Evolutionary conservation across 2,329 filamentous ascomycete species (phyloP), one percentile per base, ranked within the genome.

Genomic region (Blastomyces parvus): DNA sequence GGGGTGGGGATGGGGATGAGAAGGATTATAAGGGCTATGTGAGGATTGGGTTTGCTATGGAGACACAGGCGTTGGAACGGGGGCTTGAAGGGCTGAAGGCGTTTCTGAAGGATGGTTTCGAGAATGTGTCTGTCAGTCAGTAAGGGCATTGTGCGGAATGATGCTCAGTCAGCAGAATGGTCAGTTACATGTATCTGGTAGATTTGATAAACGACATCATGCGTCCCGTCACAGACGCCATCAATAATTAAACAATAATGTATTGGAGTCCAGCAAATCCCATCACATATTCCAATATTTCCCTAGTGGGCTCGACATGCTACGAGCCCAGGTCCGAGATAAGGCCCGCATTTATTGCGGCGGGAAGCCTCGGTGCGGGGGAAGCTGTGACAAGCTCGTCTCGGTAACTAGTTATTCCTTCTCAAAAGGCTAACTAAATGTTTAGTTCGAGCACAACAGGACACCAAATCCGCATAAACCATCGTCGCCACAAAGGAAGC

Each of bases 1-100:
- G 53, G 53, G 33, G 13, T 3, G 33, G 33, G 30, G 19, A 38
- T 73, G 91, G 90, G 0, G 74, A 79, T 3, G 50, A 40, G 17
- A 38, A 22, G 48, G 86, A 90, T 56, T 92, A 89, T 70, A 80
- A 82, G 67, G 90, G 90, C 2, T 92, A 85, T 74, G 86, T 95
- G 27, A 81, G 91, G 64, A 82, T 95, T 66, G 90, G 90, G 0
- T 94, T 88, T 74, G 89, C 87, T 0, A 87, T 85, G 69, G 82
- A 87, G 68, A 91, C 88, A 0, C 81, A 85, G 17, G 81, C 89
- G n/a, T 70, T 95, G 61, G 79, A 83, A 69, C 81, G 86, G 66
- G 90, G 84, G 0, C 71, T 95, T 70, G 80, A 84, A 67, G 79
- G 79, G 63, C 70, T 83, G 66, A 77, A 76, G 40, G 73, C 79